Percentiles rank a stretch among this genome's conserved stretches.
Conservation (phyloP, 202 grass and related monocot genomes). For the Bolboschoenoplectus hybrid region DNA sequence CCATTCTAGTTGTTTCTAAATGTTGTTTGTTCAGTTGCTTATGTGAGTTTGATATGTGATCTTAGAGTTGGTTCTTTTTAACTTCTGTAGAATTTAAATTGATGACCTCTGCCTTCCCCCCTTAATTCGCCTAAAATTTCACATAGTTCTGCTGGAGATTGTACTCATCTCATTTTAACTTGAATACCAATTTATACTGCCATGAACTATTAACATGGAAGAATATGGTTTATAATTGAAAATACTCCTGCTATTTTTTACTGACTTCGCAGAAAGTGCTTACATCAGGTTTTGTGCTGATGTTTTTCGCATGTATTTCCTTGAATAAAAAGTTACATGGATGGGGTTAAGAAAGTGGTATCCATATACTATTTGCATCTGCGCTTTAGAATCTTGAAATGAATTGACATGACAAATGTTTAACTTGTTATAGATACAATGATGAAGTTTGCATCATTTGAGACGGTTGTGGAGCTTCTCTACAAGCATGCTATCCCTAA, state of each 20-base stretch:
- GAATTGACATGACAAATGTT: conserved; percentile 8
- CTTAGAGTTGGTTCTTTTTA: neutral
- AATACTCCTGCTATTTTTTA: neutral
- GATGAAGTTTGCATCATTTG: conserved; percentile 98
- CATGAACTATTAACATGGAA: neutral
- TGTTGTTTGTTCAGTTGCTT: neutral
- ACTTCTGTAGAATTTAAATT: neutral
- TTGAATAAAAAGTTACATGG: neutral
- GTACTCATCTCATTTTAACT: neutral
- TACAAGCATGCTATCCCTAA: conserved; percentile 75
- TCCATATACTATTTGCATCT: neutral
- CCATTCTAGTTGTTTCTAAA: neutral
- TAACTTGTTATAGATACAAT: conserved; percentile 63
- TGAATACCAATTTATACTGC: neutral
- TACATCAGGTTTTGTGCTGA: neutral
- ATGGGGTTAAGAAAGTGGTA: neutral
- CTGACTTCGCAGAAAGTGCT: neutral
- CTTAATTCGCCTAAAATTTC: neutral
- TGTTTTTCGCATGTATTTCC: neutral
- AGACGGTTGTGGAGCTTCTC: conserved; percentile 74
- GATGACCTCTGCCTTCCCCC: neutral
- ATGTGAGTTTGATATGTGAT: neutral
- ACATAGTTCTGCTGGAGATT: neutral
- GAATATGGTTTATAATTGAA: neutral
- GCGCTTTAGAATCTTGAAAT: conserved; percentile 1